Evolutionary conservation across 495 filamentous ascomycete species (phyloP).

Genomic region (Penicillium angulare): DNA sequence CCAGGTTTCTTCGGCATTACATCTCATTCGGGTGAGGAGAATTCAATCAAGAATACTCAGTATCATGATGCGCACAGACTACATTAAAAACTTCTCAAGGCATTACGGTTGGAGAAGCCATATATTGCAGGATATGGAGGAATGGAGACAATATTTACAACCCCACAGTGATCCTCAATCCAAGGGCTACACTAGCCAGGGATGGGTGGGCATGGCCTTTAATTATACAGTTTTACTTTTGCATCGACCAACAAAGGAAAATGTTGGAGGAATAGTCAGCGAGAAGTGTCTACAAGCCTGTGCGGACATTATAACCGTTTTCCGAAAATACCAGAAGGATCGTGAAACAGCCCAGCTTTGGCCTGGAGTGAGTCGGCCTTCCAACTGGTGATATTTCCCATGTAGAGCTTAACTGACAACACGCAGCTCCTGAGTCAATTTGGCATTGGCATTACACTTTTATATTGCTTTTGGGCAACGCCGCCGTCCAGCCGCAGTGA

Average conservation of each 20-base stretch:
- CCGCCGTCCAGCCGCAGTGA: slow-evolving; percentile 6
- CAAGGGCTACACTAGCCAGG: slow-evolving; percentile 17
- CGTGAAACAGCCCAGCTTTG: slow-evolving; percentile 23
- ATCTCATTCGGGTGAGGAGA: slow-evolving; percentile 19
- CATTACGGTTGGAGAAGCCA: slow-evolving; percentile 17
- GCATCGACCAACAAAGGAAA: slow-evolving; percentile 16
- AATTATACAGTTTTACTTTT: slow-evolving; percentile 20
- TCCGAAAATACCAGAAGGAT: slow-evolving; percentile 21
- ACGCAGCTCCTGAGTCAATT: slow-evolving; percentile 22
- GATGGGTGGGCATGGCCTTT: slow-evolving; percentile 25
- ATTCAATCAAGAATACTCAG: slow-evolving; percentile 22
- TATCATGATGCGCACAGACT: slow-evolving; percentile 21
- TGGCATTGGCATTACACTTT: slow-evolving; percentile 15
- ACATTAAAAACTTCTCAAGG: slow-evolving; percentile 1
- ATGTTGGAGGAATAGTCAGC: slow-evolving; percentile 7
- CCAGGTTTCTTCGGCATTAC: slow-evolving; percentile 18
- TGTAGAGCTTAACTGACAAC: neutral
- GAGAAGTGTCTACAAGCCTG: slow-evolving; percentile 15
- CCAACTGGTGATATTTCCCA: neutral
- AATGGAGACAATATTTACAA: slow-evolving; percentile 18
- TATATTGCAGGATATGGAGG: slow-evolving; percentile 16
- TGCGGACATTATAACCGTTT: slow-evolving; percentile 14
- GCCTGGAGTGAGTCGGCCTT: slow-evolving; percentile 24
- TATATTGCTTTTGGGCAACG: slow-evolving; percentile 26
- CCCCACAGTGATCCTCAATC: slow-evolving; percentile 13